Evolutionary conservation across 2,329 filamentous ascomycete species (phyloP).

Genomic region (Coniochaeta sp.): DNA sequence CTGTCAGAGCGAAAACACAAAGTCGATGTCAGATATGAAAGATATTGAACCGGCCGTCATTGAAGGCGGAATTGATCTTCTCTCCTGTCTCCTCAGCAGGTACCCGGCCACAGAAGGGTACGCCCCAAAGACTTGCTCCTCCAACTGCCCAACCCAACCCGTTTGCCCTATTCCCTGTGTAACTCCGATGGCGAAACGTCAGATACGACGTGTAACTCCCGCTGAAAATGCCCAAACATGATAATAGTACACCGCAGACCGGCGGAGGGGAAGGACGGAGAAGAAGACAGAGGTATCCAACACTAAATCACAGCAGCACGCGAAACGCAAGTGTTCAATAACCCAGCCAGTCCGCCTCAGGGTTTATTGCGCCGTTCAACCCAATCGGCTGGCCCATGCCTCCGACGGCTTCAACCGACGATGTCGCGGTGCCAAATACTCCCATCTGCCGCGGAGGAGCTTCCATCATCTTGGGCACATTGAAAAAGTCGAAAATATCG

Average conservation of each 20-base stretch:
- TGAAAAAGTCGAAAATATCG: slow-evolving; percentile 38
- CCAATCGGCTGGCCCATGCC: neutral
- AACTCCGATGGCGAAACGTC: neutral
- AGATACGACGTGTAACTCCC: neutral
- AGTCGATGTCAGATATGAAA: neutral
- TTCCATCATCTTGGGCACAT: slow-evolving; percentile 26
- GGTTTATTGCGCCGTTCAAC: neutral
- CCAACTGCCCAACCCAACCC: neutral
- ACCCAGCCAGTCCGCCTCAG: neutral
- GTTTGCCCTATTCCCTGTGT: neutral
- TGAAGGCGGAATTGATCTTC: neutral
- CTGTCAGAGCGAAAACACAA: neutral
- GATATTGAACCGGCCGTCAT: neutral
- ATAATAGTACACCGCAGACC: neutral
- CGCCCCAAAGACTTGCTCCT: neutral
- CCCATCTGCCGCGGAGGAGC: neutral
- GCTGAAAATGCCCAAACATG: neutral
- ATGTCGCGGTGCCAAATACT: neutral
- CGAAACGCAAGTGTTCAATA: neutral
- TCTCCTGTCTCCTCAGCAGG: neutral
- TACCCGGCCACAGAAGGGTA: neutral
- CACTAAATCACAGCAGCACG: neutral
- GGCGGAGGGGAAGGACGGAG: neutral
- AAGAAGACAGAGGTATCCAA: neutral
- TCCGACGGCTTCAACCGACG: neutral